Evolutionary conservation across 2,329 filamentous ascomycete genomes (phyloP).

Genomic region (Ilyonectria mors-panacis): DNA sequence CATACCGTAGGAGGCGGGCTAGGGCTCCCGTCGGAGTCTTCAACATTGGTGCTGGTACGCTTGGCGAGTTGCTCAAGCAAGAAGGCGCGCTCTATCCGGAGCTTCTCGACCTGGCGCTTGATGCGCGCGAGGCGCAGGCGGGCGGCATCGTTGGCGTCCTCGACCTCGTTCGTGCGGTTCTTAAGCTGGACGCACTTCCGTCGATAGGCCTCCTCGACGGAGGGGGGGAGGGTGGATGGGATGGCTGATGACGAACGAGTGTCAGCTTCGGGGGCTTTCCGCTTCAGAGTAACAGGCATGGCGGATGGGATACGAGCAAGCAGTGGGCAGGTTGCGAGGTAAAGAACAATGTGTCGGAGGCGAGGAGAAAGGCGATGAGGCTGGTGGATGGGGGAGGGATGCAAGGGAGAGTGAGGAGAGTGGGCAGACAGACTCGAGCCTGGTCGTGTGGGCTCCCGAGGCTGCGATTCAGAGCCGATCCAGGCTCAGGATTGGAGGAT

Average conservation of each 20-base stretch:
- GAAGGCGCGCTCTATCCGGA: conserved; percentile 87
- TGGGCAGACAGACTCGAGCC: conserved; percentile 18
- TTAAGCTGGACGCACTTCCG: conserved; percentile 97
- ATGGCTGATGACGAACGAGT: conserved; percentile 58
- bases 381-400: conserved; percentile 13
- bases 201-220: conserved; percentile 95
- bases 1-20: conserved; percentile 85
- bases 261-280: conserved; percentile 56
- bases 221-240: conserved; percentile 81
- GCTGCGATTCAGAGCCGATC: conserved; percentile 12
- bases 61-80: conserved; percentile 80
- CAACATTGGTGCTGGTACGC: conserved; percentile 80
- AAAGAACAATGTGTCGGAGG: conserved; percentile 16
- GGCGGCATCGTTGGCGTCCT: conserved; percentile 89
- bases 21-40: conserved; percentile 84
- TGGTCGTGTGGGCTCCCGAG: conserved; percentile 21
- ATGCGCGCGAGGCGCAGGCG: conserved; percentile 84
- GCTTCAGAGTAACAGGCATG: conserved; percentile 55
- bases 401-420: conserved; percentile 9
- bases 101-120: conserved; percentile 89
- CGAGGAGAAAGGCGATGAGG: not conserved
- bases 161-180: conserved; percentile 90
- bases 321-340: not conserved
- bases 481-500: conserved; percentile 7
- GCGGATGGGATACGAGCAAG: conserved; percentile 20